These are phyloP conservation scores for Naganishia sp. DNA, from an alignment of 1,284 basidiomycete species.

Conservation along the genomic window DNA sequence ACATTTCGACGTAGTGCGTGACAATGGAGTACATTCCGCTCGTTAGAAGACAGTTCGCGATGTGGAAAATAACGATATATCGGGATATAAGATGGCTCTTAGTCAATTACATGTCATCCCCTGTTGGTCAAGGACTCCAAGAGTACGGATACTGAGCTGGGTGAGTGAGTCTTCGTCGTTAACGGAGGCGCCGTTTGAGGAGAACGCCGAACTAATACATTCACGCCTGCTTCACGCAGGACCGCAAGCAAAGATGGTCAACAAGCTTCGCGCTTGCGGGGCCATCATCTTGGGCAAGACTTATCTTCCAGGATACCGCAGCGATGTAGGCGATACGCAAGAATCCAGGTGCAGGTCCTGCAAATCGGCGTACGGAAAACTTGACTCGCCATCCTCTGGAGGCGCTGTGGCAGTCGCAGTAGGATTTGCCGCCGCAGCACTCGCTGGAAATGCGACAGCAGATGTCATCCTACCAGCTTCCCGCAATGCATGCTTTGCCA, in stretches of 20 bases:
- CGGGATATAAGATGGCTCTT: neutral
- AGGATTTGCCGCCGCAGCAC: slow-evolving; percentile 37
- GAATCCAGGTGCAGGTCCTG: slow-evolving; percentile 24
- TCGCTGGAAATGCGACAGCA: slow-evolving; percentile 38
- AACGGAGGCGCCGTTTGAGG: too few relatives aligned
- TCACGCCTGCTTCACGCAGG: neutral
- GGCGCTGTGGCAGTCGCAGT: slow-evolving; percentile 39
- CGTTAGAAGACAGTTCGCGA: neutral
- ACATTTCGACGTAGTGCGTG: slow-evolving; percentile 2
- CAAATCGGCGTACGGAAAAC: slow-evolving; percentile 39
- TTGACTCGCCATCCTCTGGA: slow-evolving; percentile 40
- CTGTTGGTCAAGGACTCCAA: slow-evolving; percentile 20
- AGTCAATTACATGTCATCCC: slow-evolving; percentile 3
- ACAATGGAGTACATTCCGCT: neutral
- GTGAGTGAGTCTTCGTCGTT: neutral
- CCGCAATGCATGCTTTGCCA: slow-evolving; percentile 24
- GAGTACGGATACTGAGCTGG: slow-evolving; percentile 3
- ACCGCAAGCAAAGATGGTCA: slow-evolving; percentile 18
- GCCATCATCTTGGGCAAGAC: slow-evolving; percentile 40
- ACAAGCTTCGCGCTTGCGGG: slow-evolving; percentile 35
- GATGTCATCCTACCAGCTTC: slow-evolving; percentile 36
- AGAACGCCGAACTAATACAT: too few relatives aligned
- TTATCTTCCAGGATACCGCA: slow-evolving; percentile 36
- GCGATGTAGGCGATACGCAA: slow-evolving; percentile 40
- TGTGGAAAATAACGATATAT: neutral